Base-by-base conservation (phyloP, 1,284 basidiomycete genomes). In the Bjerkandera adusta region DNA sequence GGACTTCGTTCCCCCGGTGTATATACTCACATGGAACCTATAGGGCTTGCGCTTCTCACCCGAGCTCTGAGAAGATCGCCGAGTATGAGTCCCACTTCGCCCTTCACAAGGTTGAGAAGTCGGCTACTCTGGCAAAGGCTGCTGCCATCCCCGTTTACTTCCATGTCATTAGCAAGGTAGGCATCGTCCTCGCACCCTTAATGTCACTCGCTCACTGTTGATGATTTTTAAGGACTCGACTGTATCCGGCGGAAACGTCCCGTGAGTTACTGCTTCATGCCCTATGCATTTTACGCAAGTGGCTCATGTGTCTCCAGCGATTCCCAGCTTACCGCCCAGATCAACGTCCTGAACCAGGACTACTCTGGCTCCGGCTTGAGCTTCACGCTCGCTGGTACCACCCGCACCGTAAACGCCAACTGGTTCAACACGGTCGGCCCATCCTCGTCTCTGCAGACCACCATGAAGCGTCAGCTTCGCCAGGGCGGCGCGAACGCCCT, bases 361-460 rank as follows among this genome's bases (percentile, higher is more conserved):
- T 80, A 76, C 57, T 51, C 64, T 4, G 52, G 53, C 15, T 59
- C 68, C 39, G 72, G 73, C 5, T 65, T 80, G 41, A 59, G 63
- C 18, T 81, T 73, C 62, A 55, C 52, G 0, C 71, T 81, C 33
- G 71, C 67, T 32, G 57, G 58, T 33, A 76, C 71, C 13, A 67
- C 65, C 35, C 70, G 68, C 48, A 79, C 74, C 5, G 55, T 67
- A 46, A 79, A 77, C 59, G 34, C 67, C 21, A 56, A 66, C 42
- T 81, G 75, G 76, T 81, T 75, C 67, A 66, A 66, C 52, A 61
- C 59, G 20, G 73, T 65, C 46, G 72, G 68, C 2, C 73, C 73
- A 5, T 60, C 59, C 43, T 48, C 51, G 26, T 59, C 60, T 16
- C 55, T 64, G 21, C 75, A 81, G 59, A 72, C 67, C 5, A 58